Evolutionary conservation across 148 eudicot genomes (phyloP), one percentile per base, ranked within the genome.

Genomic region (Dianthus caryophyllus): DNA sequence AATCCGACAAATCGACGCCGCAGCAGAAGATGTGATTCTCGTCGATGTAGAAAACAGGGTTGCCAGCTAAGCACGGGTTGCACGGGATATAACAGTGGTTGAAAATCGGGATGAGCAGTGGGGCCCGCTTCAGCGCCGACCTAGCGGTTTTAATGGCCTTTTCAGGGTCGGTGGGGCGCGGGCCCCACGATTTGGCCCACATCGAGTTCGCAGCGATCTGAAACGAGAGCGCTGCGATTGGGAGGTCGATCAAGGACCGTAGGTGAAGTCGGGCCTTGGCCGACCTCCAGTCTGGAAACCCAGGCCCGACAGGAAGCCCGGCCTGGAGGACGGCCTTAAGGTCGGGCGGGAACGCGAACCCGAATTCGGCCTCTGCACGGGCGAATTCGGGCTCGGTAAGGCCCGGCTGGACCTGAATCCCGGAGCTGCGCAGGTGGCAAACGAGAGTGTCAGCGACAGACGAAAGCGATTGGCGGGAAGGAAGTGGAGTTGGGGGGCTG

Each of bases 261-360:
- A 93, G 84, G 1, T 88, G 96, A 4, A 52, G 84, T 36, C 97
- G 78, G 12, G 82, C 74, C 10, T 91, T 86, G 18, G 87, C 6
- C 0, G 95, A 79, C 4, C 96, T 82, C 97, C 97, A 94, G 69
- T 90, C 90, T 0, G 97, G 99, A 60, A 94, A 90, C 0, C 99
- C 97, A 9, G 96, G 84, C 17, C 97, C 99, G 29, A 83, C 21
- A 0, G 99, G 99, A 2, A 88, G 76, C 4, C 87, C 96, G 24
- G 90, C 84, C 0, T 84, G 80, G 14, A 94, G 86, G 15, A 94
- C 79, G 17, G 99, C 92, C 67, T 74, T 81, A 0, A 94, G 73
- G 72, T 94, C 98, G 0, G 98, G 98, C 0, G 98, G 97, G 72
- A 94, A 90, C 4, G 80, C 74, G 78, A 94, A 94, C 0, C 92